A percentile compares a stretch with the other conserved stretches of the same genome.
Evolutionary conservation across 768 basidiomycete genomes (phyloP).

Genomic region (Trametes coccinea): DNA sequence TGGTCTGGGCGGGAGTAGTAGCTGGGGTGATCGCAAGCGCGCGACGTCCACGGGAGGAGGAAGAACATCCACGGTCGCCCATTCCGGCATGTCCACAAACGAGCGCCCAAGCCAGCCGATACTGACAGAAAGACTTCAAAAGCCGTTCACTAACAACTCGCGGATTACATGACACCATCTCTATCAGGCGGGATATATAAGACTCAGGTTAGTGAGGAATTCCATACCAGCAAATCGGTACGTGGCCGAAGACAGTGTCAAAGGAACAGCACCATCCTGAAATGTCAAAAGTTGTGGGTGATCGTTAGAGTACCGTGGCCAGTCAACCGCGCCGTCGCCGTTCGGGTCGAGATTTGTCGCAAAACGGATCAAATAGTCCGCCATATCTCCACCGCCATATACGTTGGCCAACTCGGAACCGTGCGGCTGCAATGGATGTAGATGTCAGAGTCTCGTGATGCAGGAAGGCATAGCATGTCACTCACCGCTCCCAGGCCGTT

Average conservation of each 20-base stretch:
- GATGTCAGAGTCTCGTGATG: background rate
- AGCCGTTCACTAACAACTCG: too few species aligned
- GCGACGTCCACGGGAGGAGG: too few species aligned
- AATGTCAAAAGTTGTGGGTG: constrained; percentile 26
- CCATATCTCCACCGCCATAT: constrained; percentile 18
- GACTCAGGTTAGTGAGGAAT: constrained; percentile 5
- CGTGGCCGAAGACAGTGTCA: constrained; percentile 23
- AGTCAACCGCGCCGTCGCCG: constrained; percentile 19
- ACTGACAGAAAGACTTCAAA: too few species aligned
- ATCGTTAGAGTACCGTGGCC: constrained; percentile 26
- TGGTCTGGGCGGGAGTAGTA: too few species aligned
- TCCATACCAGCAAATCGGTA: constrained; percentile 24
- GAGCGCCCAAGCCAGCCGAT: too few species aligned
- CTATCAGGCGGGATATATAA: constrained; percentile 5
- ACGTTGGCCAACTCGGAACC: constrained; percentile 14
- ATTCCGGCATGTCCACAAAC: too few species aligned
- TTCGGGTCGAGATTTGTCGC: constrained; percentile 29
- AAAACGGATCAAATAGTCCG: constrained; percentile 31
- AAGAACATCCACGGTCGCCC: too few species aligned
- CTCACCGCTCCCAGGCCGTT: constrained; percentile 9
- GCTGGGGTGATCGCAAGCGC: too few species aligned
- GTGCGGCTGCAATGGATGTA: constrained; percentile 7
- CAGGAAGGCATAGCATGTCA: background rate
- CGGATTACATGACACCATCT: background rate
- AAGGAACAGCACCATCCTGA: constrained; percentile 22